Percentiles rank a stretch among this genome's conserved stretches.
These are phyloP conservation scores for Ogataea paraovalis DNA, from an alignment of 805 yeast genomes.

Conservation along the genomic window DNA sequence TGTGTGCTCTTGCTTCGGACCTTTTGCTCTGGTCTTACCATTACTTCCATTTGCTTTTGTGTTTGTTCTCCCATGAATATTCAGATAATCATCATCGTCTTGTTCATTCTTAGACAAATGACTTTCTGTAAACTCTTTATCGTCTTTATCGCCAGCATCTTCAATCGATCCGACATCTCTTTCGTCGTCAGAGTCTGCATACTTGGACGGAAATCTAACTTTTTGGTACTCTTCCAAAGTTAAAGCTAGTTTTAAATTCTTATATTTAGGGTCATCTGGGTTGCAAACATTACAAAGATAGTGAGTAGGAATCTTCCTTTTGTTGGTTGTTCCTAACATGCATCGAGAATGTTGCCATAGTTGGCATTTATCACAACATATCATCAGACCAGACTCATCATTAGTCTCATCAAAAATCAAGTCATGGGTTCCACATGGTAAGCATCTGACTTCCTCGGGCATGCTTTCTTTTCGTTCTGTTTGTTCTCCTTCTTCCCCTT, in stretches of 20 bases:
- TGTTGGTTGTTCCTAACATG: conserved; percentile 44
- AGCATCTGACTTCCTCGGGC: conserved; percentile 52
- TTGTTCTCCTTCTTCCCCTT: conserved; percentile 13
- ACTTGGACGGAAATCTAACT: conserved; percentile 9
- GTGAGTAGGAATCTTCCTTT: conserved; percentile 38
- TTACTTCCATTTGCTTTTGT: conserved; percentile 7
- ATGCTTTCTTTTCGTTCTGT: conserved; percentile 21
- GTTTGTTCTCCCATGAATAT: conserved; percentile 6
- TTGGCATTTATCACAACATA: conserved; percentile 60
- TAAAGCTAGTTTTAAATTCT: conserved; percentile 30
- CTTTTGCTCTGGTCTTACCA: conserved; percentile 3
- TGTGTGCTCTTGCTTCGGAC: conserved; percentile 5
- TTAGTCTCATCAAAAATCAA: conserved; percentile 54
- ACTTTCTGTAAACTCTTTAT: conserved; percentile 9
- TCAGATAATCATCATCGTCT: conserved; percentile 7
- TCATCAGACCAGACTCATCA: conserved; percentile 53
- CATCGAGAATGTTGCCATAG: conserved; percentile 74
- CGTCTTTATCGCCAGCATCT: conserved; percentile 13
- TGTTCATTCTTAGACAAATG: conserved; percentile 13
- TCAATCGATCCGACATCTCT: conserved; percentile 15
- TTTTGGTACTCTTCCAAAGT: conserved; percentile 28
- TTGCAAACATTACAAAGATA: conserved; percentile 57
- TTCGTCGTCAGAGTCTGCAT: conserved; percentile 9
- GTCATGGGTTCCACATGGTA: conserved; percentile 58
- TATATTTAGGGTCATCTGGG: conserved; percentile 31